These are phyloP conservation scores for Aspergillus sp. DNA, from an alignment of 2,329 filamentous ascomycete species.

Conservation along the genomic window DNA sequence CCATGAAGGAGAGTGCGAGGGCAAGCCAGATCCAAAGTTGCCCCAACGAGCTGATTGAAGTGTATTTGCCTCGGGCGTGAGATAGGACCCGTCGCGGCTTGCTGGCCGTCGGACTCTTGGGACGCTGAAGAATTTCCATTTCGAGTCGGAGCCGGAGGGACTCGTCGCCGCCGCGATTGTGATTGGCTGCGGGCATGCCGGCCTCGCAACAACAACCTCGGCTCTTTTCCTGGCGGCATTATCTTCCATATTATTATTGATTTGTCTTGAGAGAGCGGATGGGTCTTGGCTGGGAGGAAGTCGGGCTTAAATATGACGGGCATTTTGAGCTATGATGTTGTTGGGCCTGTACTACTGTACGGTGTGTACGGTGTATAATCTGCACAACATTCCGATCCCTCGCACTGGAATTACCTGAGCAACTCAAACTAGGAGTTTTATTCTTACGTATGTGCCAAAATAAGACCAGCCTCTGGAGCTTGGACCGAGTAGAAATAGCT, in stretches of 20 bases:
- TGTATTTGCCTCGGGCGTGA: background rate
- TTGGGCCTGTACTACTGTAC: background rate
- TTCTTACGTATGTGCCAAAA: too few species aligned
- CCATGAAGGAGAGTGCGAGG: background rate
- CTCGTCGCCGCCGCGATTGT: slow-evolving; percentile 2
- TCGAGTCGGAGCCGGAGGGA: background rate
- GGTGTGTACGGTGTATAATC: background rate
- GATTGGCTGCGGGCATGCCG: background rate
- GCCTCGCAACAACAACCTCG: slow-evolving; percentile 7
- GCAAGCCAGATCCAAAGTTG: background rate
- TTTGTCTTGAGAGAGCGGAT: background rate
- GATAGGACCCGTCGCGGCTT: background rate
- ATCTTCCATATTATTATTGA: background rate
- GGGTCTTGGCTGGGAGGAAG: background rate
- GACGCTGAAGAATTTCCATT: background rate
- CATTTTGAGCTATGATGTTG: background rate
- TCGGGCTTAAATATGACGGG: background rate
- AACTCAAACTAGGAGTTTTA: background rate
- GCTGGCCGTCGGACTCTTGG: background rate
- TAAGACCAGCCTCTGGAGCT: too few species aligned
- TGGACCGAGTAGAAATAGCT: too few species aligned
- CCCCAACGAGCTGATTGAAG: background rate
- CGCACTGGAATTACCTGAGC: background rate
- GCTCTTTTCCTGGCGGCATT: too few species aligned
- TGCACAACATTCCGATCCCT: background rate